phyloP scores from a whole-genome alignment of 2,329 filamentous ascomycete species.

The Colletotrichum godetiae region DNA sequence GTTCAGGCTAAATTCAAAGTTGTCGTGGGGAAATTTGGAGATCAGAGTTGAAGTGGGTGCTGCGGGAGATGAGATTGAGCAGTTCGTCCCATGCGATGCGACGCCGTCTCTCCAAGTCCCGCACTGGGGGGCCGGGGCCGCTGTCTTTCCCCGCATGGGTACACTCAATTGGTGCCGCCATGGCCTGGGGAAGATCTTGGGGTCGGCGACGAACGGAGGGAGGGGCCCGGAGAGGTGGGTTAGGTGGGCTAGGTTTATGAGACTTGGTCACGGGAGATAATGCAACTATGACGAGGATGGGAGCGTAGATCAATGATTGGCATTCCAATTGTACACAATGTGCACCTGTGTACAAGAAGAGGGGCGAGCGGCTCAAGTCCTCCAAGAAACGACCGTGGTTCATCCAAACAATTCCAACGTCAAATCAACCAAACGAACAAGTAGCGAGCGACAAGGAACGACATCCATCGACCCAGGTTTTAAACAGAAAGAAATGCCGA shows the following conservation, averaged over 20 bases:
- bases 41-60: slow-evolving; percentile 3
- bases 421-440: neutral
- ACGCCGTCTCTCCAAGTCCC: slow-evolving; percentile 20
- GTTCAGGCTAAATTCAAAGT: slow-evolving; percentile 33
- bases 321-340: slow-evolving; percentile 14
- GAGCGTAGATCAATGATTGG: slow-evolving; percentile 4
- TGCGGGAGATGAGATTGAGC: slow-evolving; percentile 26
- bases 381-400: slow-evolving; percentile 9
- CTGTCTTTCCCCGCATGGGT: slow-evolving; percentile 17
- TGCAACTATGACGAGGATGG: neutral
- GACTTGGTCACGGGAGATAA: slow-evolving; percentile 15
- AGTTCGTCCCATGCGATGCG: slow-evolving; percentile 32
- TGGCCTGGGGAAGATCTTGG: slow-evolving; percentile 7
- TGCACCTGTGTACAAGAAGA: slow-evolving; percentile 1
- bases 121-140: neutral
- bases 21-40: slow-evolving; percentile 2
- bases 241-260: neutral
- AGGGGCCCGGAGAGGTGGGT: neutral
- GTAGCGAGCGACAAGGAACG: neutral
- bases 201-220: neutral
- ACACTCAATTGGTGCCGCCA: neutral
- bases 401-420: neutral
- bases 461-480: neutral
- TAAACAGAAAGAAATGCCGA: neutral
- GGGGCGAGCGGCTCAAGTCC: neutral